Evolutionary conservation across 106 monocot species (phyloP).

Genomic region (Vanilla planifolia): DNA sequence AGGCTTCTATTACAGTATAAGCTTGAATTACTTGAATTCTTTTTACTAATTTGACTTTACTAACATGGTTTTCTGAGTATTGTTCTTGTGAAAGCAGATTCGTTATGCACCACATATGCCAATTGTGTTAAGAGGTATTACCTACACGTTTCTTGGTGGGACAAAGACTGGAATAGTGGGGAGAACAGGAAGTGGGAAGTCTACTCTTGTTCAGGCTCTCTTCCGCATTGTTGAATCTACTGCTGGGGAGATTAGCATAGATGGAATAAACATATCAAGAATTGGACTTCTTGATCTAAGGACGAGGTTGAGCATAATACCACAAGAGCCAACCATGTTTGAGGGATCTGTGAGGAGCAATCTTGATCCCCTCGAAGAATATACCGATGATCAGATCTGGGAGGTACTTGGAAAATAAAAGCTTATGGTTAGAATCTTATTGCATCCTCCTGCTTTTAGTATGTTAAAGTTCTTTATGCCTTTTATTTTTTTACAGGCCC

Average conservation of each 20-base stretch:
- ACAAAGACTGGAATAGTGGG: conserved; percentile 13
- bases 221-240: conserved; percentile 23
- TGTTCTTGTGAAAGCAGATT: not conserved
- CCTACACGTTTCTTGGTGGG: conserved; percentile 26
- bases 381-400: conserved; percentile 27
- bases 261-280: conserved; percentile 11
- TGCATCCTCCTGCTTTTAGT: too few species aligned
- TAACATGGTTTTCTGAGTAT: not conserved
- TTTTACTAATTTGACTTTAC: too few species aligned
- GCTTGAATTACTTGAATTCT: too few species aligned
- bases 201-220: conserved; percentile 14
- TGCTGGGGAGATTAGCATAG: conserved; percentile 13
- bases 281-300: conserved; percentile 23
- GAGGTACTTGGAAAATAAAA: conserved; percentile 14
- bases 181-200: conserved; percentile 25
- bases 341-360: conserved; percentile 23
- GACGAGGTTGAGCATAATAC: conserved; percentile 14
- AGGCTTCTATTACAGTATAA: too few species aligned
- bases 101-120: conserved; percentile 12
- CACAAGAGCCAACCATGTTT: conserved; percentile 28
- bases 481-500: not conserved
- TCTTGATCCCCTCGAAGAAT: conserved; percentile 22
- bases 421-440: too few species aligned
- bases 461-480: not conserved
- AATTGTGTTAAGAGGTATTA: conserved; percentile 14